Evolutionary conservation across 2,329 filamentous ascomycete species (phyloP).

Genomic region (Graphilbum fragrans): DNA sequence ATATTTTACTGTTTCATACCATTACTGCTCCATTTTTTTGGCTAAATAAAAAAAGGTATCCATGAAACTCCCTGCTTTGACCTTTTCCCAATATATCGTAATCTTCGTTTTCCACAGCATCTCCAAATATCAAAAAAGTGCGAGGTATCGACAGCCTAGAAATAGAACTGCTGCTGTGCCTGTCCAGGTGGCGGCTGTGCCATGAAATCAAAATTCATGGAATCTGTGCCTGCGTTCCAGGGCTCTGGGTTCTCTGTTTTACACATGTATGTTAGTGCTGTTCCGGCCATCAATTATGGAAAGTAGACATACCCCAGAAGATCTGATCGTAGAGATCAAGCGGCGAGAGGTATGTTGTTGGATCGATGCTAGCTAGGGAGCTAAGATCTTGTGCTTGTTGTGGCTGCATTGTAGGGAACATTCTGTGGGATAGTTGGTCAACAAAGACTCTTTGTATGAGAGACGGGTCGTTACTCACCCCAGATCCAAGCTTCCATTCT

Average conservation of each 20-base stretch:
- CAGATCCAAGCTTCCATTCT: conserved; percentile 32
- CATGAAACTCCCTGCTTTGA: too few relatives aligned
- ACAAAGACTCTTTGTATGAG: not conserved
- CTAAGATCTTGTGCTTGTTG: conserved; percentile 17
- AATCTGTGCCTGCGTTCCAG: conserved; percentile 42
- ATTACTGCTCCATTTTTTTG: too few relatives aligned
- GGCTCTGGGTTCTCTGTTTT: conserved; percentile 47
- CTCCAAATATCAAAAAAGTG: too few relatives aligned
- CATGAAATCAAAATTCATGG: conserved; percentile 49
- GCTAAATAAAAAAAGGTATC: too few relatives aligned
- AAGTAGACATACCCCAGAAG: conserved; percentile 45
- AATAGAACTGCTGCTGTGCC: conserved; percentile 43
- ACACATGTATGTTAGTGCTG: not conserved
- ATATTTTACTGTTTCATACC: too few relatives aligned
- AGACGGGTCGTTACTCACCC: conserved; percentile 6
- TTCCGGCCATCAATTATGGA: not conserved
- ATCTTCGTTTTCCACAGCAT: too few relatives aligned
- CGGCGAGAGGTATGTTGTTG: conserved; percentile 48
- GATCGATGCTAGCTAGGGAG: conserved; percentile 37
- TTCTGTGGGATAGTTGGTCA: conserved; percentile 1
- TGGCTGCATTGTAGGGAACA: conserved; percentile 21
- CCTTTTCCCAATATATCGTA: too few relatives aligned
- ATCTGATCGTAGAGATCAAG: conserved; percentile 59
- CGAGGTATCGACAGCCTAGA: conserved; percentile 22
- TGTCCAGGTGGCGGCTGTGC: conserved; percentile 47